phyloP scores from a whole-genome alignment of 768 basidiomycete species.

The Suillus placidus region DNA sequence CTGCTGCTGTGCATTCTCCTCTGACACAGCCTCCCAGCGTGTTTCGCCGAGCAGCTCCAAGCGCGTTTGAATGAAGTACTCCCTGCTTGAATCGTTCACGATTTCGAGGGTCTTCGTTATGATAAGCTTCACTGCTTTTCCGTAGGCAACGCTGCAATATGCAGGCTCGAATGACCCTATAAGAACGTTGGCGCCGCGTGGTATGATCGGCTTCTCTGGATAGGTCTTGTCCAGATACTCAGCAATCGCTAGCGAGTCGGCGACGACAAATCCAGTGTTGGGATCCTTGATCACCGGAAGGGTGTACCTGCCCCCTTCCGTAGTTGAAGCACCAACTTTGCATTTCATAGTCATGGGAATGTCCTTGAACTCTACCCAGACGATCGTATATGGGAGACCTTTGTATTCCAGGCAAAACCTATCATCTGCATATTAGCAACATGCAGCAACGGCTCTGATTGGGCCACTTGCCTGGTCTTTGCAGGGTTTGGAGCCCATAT shows the following conservation, averaged over 20 bases:
- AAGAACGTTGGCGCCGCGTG: not conserved
- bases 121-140: not conserved
- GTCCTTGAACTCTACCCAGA: conserved; percentile 55
- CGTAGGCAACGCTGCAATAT: conserved; percentile 2
- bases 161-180: conserved; percentile 6
- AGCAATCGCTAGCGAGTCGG: conserved; percentile 14
- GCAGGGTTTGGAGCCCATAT: conserved; percentile 37
- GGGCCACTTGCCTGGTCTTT: conserved; percentile 33
- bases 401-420: conserved; percentile 39
- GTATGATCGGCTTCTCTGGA: conserved; percentile 12
- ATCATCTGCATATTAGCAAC: not conserved
- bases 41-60: conserved; percentile 2
- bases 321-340: conserved; percentile 30
- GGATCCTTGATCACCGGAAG: conserved; percentile 14
- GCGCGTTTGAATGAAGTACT: conserved; percentile 8
- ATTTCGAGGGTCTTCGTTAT: conserved; percentile 5
- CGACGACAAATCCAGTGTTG: conserved; percentile 11
- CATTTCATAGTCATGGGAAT: conserved; percentile 41
- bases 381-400: conserved; percentile 44
- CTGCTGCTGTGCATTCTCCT: not conserved
- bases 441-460: not conserved
- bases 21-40: not conserved
- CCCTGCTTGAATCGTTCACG: conserved; percentile 5
- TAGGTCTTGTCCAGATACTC: conserved; percentile 15
- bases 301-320: conserved; percentile 9